phyloP scores from a whole-genome alignment of 306 rosid genomes.

The Hippophae tibetana region DNA sequence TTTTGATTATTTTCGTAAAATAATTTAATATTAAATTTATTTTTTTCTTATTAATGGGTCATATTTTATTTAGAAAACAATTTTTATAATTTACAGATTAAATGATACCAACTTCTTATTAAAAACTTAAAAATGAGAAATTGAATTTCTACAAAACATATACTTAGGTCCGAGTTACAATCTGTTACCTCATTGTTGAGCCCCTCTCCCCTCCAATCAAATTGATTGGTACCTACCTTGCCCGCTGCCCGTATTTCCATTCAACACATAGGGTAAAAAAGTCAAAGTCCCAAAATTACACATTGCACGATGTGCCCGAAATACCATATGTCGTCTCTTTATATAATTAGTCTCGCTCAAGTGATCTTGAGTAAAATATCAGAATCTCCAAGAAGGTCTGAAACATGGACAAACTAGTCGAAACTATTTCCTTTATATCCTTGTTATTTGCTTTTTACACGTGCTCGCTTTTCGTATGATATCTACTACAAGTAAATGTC shows the following conservation, averaged over 20 bases:
- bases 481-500: background rate
- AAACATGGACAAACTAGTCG: conserved; percentile 33
- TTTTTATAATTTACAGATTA: too few relatives aligned
- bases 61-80: too few relatives aligned
- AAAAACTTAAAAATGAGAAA: background rate
- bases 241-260: conserved; percentile 16
- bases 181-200: too few relatives aligned
- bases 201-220: conserved; percentile 21
- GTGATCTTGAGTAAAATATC: too few relatives aligned
- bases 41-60: too few relatives aligned
- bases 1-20: too few relatives aligned
- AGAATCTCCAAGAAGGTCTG: background rate
- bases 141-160: background rate
- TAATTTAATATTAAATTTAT: too few relatives aligned
- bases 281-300: background rate
- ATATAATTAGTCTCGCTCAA: background rate
- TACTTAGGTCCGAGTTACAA: background rate
- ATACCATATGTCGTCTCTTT: background rate
- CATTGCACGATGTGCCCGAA: conserved; percentile 15
- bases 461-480: conserved; percentile 24
- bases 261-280: background rate
- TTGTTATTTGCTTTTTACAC: conserved; percentile 25
- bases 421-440: conserved; percentile 14
- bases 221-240: conserved; percentile 19
- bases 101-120: too few relatives aligned